Evolutionary conservation across 1,284 basidiomycete genomes (phyloP), one percentile per base, ranked within the genome.

Genomic region (Ustilago vetiveriae): DNA sequence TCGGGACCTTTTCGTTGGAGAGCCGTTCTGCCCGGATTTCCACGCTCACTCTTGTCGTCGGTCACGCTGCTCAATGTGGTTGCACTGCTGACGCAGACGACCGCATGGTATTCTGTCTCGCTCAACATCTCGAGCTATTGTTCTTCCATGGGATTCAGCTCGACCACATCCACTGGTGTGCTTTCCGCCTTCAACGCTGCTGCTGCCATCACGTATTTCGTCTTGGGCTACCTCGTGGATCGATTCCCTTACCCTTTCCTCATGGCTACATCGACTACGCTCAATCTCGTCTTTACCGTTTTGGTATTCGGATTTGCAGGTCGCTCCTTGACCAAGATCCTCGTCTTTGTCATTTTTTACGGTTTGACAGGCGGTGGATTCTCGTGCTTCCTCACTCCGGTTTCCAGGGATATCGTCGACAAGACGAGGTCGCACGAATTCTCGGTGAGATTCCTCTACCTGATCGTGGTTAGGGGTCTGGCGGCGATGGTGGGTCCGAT

Each of bases 121-220:
- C 66, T 78, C 43, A 76, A 76, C 55, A 67, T 78, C 29, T 58
- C 67, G 33, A 55, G 69, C 41, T 74, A 73, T 36, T 44, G 58
- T 22, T 50, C 55, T 3, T 67, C 72, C 2, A 67, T 76, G 49
- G 76, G 76, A 22, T 66, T 72, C 30, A 52, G 40, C 39, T 30
- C 55, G 36, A 48, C 50, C 22, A 59, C 72, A 0, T 63, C 74
- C 2, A 78, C 72, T 1, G 76, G 55, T 22, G 49, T 78, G 8
- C 64, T 78, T 1, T 72, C 74, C 0, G 66, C 63, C 16, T 76
- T 76, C 64, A 78, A 78, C 45, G 76, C 74, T 1, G 51, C 72
- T 0, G 71, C 72, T 1, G 58, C 64, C 6, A 17, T 76, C 27
- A 74, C 72, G n/a, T 74, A 73, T 30, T 54, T 74, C 14, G 26